A percentile compares a stretch with the other conserved stretches of the same genome.
Conservation (phyloP, 148 eudicot species). For the Amaranthus palmeri region DNA sequence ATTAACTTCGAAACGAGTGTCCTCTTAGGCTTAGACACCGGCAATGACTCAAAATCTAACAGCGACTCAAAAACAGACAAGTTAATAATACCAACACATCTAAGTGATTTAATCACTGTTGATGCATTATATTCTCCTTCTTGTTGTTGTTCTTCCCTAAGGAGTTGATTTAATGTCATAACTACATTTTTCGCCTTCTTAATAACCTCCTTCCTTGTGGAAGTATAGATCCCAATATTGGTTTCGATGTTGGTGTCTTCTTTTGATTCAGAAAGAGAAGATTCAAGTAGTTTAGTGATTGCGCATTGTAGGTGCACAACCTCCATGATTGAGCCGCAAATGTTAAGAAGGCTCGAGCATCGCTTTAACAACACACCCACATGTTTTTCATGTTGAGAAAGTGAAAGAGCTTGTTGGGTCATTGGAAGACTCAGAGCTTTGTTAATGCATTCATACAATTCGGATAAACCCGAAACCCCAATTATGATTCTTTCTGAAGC, state of each 20-base stretch:
- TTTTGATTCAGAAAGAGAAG: slow-evolving; percentile 19
- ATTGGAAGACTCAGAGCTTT: slow-evolving; percentile 33
- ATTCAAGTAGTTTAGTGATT: slow-evolving; percentile 18
- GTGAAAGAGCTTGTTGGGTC: slow-evolving; percentile 37
- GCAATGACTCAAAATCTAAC: slow-evolving; percentile 28
- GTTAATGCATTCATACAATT: slow-evolving; percentile 34
- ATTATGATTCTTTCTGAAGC: slow-evolving; percentile 29
- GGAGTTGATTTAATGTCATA: slow-evolving; percentile 19
- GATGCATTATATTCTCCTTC: slow-evolving; percentile 19
- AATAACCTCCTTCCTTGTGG: slow-evolving; percentile 33
- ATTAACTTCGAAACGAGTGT: slow-evolving; percentile 32
- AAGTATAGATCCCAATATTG: slow-evolving; percentile 19
- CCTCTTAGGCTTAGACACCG: slow-evolving; percentile 31
- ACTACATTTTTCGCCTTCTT: slow-evolving; percentile 23
- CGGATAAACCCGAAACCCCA: slow-evolving; percentile 29
- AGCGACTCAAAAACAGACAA: slow-evolving; percentile 28
- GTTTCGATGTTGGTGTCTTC: slow-evolving; percentile 10
- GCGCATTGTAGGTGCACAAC: slow-evolving; percentile 17
- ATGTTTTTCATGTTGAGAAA: slow-evolving; percentile 23
- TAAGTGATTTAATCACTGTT: slow-evolving; percentile 30
- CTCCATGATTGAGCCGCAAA: slow-evolving; percentile 24
- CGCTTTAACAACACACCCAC: slow-evolving; percentile 28
- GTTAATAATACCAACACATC: slow-evolving; percentile 32
- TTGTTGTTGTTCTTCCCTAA: slow-evolving; percentile 17
- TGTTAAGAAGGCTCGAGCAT: slow-evolving; percentile 26